Conservation (phyloP, 805 yeast species). For the Saturnispora dispora region DNA sequence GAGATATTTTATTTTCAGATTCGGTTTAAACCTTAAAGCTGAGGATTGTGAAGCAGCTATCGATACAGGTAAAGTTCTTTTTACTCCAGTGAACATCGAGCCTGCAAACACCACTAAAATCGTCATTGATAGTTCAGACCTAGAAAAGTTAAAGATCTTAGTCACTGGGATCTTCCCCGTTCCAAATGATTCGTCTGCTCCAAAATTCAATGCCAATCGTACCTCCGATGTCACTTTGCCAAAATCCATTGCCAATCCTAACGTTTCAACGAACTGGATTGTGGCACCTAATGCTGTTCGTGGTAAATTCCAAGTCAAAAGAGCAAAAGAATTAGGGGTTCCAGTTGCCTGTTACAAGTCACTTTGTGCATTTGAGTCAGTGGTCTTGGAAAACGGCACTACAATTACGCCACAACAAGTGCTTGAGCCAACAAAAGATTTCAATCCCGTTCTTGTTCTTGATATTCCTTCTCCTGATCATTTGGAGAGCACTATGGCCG, state of each 20-base stretch:
- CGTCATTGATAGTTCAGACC: background rate
- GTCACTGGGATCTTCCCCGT: conserved; percentile 21
- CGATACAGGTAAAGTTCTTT: conserved; percentile 13
- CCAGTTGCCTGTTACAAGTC: conserved; percentile 50
- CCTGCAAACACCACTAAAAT: conserved; percentile 1
- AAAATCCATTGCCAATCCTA: conserved; percentile 17
- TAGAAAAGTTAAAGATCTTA: conserved; percentile 6
- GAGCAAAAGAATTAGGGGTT: conserved; percentile 62
- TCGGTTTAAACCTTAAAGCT: conserved; percentile 45
- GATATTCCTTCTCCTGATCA: conserved; percentile 60
- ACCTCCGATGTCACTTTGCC: conserved; percentile 22
- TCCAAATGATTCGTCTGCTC: conserved; percentile 7
- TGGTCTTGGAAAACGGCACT: conserved; percentile 51
- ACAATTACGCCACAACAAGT: conserved; percentile 63
- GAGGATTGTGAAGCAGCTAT: conserved; percentile 11
- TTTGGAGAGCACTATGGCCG: conserved; percentile 24
- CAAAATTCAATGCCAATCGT: conserved; percentile 10
- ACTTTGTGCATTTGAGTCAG: conserved; percentile 51
- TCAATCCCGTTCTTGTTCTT: conserved; percentile 53
- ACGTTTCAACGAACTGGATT: conserved; percentile 54
- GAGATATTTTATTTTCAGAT: conserved; percentile 80
- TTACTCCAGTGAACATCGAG: conserved; percentile 18
- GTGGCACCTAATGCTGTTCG: conserved; percentile 56
- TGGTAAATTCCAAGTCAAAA: conserved; percentile 64
- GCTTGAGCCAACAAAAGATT: conserved; percentile 48